Percentiles rank a stretch among this genome's conserved stretches.
These are phyloP conservation scores for Trichoderma gracile DNA, from an alignment of 2,329 filamentous ascomycete genomes.

Conservation along the genomic window DNA sequence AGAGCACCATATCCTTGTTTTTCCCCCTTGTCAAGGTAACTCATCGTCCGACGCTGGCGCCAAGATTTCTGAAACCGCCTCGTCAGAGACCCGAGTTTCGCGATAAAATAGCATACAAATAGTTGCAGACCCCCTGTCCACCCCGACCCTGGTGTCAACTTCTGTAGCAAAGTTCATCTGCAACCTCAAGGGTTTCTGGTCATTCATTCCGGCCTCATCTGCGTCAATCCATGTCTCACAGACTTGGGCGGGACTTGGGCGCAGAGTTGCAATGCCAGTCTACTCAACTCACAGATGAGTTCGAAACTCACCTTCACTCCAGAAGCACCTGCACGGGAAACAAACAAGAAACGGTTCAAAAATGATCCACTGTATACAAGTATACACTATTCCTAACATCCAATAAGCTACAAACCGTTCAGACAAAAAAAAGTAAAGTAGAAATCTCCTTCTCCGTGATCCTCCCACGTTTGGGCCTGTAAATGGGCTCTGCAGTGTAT, in stretches of 20 bases:
- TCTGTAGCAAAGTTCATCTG: too few relatives aligned
- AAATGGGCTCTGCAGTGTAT: not conserved
- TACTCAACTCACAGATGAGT: not conserved
- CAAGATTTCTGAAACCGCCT: slow-evolving; percentile 10
- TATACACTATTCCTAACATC: slow-evolving; percentile 25
- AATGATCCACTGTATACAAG: slow-evolving; percentile 25
- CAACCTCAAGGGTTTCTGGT: not conserved
- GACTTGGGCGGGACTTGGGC: not conserved
- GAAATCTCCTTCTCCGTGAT: slow-evolving; percentile 22
- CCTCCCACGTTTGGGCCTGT: slow-evolving; percentile 17
- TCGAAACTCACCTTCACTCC: too few relatives aligned
- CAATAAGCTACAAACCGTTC: slow-evolving; percentile 24
- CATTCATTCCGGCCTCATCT: not conserved
- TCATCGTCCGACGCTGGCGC: slow-evolving; percentile 3
- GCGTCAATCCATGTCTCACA: not conserved
- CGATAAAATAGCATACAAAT: not conserved
- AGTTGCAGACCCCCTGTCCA: not conserved
- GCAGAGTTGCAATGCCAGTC: not conserved
- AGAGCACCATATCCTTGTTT: not conserved
- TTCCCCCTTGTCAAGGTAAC: not conserved
- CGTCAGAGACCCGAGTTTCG: slow-evolving; percentile 12
- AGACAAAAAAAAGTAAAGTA: slow-evolving; percentile 22
- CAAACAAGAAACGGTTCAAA: not conserved
- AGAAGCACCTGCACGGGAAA: not conserved
- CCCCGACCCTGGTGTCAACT: not conserved